Evolutionary conservation across 768 basidiomycete genomes (phyloP).

Genomic region (Suillus clintonianus): DNA sequence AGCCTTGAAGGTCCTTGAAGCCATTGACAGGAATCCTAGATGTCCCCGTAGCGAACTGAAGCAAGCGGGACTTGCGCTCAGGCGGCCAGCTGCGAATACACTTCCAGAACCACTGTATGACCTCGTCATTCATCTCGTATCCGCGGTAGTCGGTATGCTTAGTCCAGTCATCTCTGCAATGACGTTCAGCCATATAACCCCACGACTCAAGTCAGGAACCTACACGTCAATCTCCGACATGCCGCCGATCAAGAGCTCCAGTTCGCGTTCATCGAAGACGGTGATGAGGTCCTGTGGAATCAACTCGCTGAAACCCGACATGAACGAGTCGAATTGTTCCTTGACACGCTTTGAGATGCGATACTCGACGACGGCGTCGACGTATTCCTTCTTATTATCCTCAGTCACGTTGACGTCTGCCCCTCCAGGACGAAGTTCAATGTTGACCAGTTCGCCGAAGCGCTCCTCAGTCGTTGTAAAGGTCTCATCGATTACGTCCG

Average conservation of each 20-base stretch:
- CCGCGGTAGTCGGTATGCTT: constrained; percentile 99
- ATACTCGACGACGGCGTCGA: constrained; percentile 92
- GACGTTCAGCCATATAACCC: neutral
- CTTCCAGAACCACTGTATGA: constrained; percentile 99
- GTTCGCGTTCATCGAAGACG: constrained; percentile 97
- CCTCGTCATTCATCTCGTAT: constrained; percentile 92
- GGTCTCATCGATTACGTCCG: constrained; percentile 96
- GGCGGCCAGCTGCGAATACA: constrained; percentile 97
- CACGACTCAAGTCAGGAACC: constrained; percentile 30
- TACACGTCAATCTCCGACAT: constrained; percentile 99
- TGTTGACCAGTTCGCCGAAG: constrained; percentile 97
- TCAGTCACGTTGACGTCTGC: constrained; percentile 86
- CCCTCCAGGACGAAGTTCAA: constrained; percentile 91
- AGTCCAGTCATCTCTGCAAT: constrained; percentile 88
- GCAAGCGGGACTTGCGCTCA: constrained; percentile 92
- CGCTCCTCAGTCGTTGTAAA: constrained; percentile 97
- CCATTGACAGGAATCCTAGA: constrained; percentile 98
- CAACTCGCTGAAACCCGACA: constrained; percentile 99
- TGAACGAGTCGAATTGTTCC: constrained; percentile 99
- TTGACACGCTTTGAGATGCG: constrained; percentile 96
- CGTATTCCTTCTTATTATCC: constrained; percentile 99
- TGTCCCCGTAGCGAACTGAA: constrained; percentile 97
- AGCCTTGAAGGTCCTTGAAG: constrained; percentile 98
- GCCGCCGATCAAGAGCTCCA: constrained; percentile 96
- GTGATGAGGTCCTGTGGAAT: constrained; percentile 98